Base-by-base conservation (phyloP, 78 protist genomes). In the Cavenderia fasciculata region DNA sequence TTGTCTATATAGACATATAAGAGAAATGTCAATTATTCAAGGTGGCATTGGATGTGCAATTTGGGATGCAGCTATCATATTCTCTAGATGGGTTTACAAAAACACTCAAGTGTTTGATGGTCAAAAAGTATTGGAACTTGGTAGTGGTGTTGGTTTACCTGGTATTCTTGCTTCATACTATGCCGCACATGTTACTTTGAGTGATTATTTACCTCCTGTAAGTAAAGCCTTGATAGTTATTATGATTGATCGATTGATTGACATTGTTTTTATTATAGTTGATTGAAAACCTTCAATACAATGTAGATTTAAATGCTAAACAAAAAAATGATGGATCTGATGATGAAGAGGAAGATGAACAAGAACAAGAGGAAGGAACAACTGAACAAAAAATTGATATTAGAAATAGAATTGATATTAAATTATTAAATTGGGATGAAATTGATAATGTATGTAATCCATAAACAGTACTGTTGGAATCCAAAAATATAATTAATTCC, bases 21-120 rank as follows among this genome's bases (percentile, higher is more conserved):
- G 97, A 36, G 97, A 96, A 49, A 77, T 93, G 54, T 78, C 95
- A 51, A 90, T 96, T 27, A 86, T 95, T 36, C 73, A 95, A 14
- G 96, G 95, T 33, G 97, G 96, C 14, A 70, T 96, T 0, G 97
- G 97, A 1, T 94, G 97, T 89, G 96, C 97, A 16, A 51, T 95
- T 19, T 96, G 97, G 97, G 97, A 96, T 61, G 97, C 96, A 14
- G 95, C 96, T 18, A 87, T 96, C 18, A 70, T 96, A 19, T 49
- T 96, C 6, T 74, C 97, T 23, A 62, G 96, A 41, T 95, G 93
- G 94, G 68, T 96, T 5, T 93, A 65, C 47, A 75, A 86, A 41
- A 95, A 96, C 46, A 34, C 34, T 27, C 46, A 21, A 25, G 69
- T 74, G n/a, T 96, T 96, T 61, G 47, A 38, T 16, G 93, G 72